Evolutionary conservation across 2,329 filamentous ascomycete genomes (phyloP).

Genomic region (Penicillium sp.): DNA sequence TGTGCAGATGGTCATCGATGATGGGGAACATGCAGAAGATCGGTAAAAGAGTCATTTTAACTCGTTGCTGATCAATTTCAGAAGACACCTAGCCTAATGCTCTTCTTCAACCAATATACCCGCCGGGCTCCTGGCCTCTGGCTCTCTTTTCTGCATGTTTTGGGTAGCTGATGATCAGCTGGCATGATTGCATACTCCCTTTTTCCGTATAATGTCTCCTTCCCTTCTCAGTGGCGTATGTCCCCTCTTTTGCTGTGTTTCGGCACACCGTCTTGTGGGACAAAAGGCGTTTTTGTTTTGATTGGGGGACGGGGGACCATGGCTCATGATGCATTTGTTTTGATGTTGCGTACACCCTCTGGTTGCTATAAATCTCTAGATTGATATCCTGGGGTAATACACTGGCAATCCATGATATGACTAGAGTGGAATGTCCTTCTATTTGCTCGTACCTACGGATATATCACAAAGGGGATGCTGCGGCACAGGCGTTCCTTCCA

Average conservation of each 20-base stretch:
- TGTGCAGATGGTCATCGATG: conserved; percentile 53
- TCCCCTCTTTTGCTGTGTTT: neutral
- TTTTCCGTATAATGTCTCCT: conserved; percentile 18
- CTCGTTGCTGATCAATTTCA: neutral
- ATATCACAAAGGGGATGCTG: conserved; percentile 26
- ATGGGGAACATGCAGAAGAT: conserved; percentile 26
- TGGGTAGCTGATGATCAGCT: conserved; percentile 7
- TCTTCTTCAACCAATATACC: neutral
- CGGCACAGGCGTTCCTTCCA: conserved; percentile 32
- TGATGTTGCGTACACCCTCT: conserved; percentile 9
- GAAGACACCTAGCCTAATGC: neutral
- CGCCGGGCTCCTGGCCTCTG: neutral
- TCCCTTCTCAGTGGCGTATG: conserved; percentile 2
- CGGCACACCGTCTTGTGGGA: neutral
- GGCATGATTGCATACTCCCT: conserved; percentile 12
- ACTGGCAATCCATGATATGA: neutral
- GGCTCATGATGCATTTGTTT: conserved; percentile 14
- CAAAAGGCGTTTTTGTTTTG: conserved; percentile 1
- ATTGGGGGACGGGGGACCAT: conserved; percentile 3
- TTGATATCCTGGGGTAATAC: conserved; percentile 4
- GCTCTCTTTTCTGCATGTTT: conserved; percentile 2
- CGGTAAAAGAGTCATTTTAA: conserved; percentile 3
- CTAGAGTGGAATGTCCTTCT: conserved; percentile 42
- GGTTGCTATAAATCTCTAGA: conserved; percentile 4
- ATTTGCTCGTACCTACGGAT: conserved; percentile 38